Evolutionary conservation across 129 eudicot genomes (phyloP), one percentile per base, ranked within the genome.

Genomic region (Scalesia atractyloides): DNA sequence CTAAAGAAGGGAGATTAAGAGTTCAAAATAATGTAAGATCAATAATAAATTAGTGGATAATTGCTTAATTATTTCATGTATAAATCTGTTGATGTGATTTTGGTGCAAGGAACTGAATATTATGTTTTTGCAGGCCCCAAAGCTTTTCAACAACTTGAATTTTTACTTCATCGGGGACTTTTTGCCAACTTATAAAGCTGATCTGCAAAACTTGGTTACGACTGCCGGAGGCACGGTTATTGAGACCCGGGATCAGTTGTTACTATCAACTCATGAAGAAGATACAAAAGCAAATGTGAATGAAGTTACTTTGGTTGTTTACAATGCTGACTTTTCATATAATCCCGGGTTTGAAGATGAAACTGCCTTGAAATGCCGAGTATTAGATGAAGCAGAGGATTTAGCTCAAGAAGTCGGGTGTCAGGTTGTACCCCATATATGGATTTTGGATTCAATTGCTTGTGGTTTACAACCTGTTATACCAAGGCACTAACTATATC

Each of bases 401-500:
- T 57, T 87, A 34, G 95, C 85, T 64, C 80, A 69, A 30, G 72
- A 62, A 72, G 74, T 15, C 3, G 64, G 82, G 57, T 77, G 82
- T 24, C 77, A 30, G 37, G 81, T 80, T 15, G 72, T 85, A 54
- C 78, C 78, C 15, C 95, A 87, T 66, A 85, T 84, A 8, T 90
- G 97, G 97, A 76, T 90, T 69, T 76, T 90, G 86, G 89, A 87
- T 66, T 85, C 97, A 17, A 66, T 90, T 70, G 91, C 97, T 57
- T 76, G 88, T 24, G 61, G 61, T 33, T 68, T 83, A 60, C 70
- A 54, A 46, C 74, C 68, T 18, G 2, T 43, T 36, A 67, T 73
- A 43, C 19, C 56, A 43, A 47, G 37, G 39, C 68, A 26, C 50
- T 30, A 15, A 14, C 19, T 26, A 46, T 56, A 14, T n/a, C 22